A percentile compares a stretch with the other conserved stretches of the same genome.
phyloP scores from a whole-genome alignment of 371 early-diverging fungal species.

The Mortierella sp. region DNA sequence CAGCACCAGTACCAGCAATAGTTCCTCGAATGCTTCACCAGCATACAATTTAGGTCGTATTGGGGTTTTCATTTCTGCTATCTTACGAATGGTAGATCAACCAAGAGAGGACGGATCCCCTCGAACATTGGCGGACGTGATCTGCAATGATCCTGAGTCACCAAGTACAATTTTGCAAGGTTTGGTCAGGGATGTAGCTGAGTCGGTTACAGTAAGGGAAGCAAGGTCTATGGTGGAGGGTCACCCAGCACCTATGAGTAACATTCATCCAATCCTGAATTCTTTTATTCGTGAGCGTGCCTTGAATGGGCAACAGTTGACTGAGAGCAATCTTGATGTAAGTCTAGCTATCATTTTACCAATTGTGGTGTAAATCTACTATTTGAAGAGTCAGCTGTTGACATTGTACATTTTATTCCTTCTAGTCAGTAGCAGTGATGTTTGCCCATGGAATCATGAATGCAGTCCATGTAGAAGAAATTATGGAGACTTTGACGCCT shows the following conservation, averaged over 20 bases:
- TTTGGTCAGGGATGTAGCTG: conserved; percentile 46
- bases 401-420: neutral
- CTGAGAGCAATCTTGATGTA: conserved; percentile 54
- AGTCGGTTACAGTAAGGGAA: conserved; percentile 50
- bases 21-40: conserved; percentile 16
- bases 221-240: conserved; percentile 52
- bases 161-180: conserved; percentile 36
- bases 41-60: conserved; percentile 57
- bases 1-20: too few species aligned
- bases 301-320: conserved; percentile 44
- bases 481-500: conserved; percentile 43
- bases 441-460: conserved; percentile 51
- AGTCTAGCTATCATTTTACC: neutral
- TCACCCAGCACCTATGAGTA: conserved; percentile 46
- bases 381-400: neutral
- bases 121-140: conserved; percentile 50
- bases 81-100: conserved; percentile 56
- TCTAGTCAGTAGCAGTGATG: conserved; percentile 49
- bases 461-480: conserved; percentile 48
- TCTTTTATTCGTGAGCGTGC: conserved; percentile 51
- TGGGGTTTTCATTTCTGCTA: conserved; percentile 54
- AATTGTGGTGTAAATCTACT: neutral
- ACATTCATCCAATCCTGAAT: conserved; percentile 46
- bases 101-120: conserved; percentile 57
- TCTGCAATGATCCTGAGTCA: conserved; percentile 50